Percentiles rank a stretch among this genome's conserved stretches.
These are phyloP conservation scores for Hypoxylon sp. DNA, from an alignment of 2,329 filamentous ascomycete species.

Conservation along the genomic window DNA sequence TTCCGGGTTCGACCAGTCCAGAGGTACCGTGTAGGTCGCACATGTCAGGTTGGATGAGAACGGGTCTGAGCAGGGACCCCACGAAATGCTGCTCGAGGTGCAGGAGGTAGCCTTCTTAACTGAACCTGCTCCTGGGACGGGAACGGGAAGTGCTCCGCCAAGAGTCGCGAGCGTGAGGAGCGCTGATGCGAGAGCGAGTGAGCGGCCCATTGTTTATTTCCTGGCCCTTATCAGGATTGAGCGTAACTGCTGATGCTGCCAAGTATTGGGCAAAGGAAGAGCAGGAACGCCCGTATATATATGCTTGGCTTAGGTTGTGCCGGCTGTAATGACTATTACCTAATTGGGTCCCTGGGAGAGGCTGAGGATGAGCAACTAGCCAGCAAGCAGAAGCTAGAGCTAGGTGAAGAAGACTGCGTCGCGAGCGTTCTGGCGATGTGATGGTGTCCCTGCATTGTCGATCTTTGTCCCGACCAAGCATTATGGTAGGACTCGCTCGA, in stretches of 20 bases:
- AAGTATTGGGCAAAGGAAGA: background rate
- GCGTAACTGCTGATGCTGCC: background rate
- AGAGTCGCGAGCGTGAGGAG: slow-evolving; percentile 34
- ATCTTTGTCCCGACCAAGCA: slow-evolving; percentile 25
- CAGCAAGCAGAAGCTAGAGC: background rate
- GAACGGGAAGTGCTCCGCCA: slow-evolving; percentile 19
- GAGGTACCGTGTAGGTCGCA: slow-evolving; percentile 46
- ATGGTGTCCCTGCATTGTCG: slow-evolving; percentile 26
- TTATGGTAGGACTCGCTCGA: background rate
- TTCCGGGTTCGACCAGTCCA: slow-evolving; percentile 45
- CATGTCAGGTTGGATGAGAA: slow-evolving; percentile 43
- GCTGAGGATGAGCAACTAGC: slow-evolving; percentile 4
- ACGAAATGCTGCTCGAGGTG: slow-evolving; percentile 29
- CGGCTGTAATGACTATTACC: slow-evolving; percentile 6
- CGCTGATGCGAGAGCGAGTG: slow-evolving; percentile 14
- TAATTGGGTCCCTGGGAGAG: slow-evolving; percentile 17
- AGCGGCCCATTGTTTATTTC: slow-evolving; percentile 30
- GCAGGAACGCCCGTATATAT: slow-evolving; percentile 12
- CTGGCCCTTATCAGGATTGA: background rate
- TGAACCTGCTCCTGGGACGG: background rate
- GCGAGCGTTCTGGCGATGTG: slow-evolving; percentile 12
- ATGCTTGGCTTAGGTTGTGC: background rate
- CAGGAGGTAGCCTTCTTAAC: background rate
- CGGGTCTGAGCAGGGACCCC: slow-evolving; percentile 35
- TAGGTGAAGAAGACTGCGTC: background rate